A percentile compares a stretch with the other conserved stretches of the same genome.
These are phyloP conservation scores for Quercus lobata DNA, from an alignment of 331 rosid genomes.

Conservation along the genomic window DNA sequence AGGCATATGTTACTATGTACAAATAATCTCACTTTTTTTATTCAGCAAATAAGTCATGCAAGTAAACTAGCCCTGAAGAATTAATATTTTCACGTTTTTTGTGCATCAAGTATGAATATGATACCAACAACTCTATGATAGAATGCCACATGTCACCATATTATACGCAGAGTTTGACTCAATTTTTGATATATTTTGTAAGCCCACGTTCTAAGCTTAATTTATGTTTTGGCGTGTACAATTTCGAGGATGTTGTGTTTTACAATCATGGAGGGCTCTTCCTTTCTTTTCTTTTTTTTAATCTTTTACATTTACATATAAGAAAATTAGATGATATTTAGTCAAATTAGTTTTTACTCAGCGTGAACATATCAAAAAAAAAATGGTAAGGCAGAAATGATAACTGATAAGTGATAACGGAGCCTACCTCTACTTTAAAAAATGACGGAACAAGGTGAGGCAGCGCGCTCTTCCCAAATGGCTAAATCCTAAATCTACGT, in stretches of 20 bases:
- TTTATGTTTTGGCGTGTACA: neutral
- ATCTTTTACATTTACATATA: no score
- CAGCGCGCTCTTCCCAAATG: no score
- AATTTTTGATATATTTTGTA: neutral
- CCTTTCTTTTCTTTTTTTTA: no score
- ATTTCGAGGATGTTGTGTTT: neutral
- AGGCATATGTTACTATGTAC: neutral
- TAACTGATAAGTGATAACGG: no score
- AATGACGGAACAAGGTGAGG: no score
- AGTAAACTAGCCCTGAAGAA: slow-evolving; percentile 35
- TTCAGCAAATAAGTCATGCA: slow-evolving; percentile 10
- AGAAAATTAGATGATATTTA: no score
- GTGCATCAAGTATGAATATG: slow-evolving; percentile 9
- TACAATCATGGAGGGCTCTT: neutral
- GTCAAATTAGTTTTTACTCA: no score
- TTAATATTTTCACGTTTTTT: slow-evolving; percentile 16
- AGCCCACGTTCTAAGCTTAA: neutral
- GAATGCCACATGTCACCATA: neutral
- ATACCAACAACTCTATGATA: neutral
- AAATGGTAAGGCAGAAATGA: no score
- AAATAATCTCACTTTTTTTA: neutral
- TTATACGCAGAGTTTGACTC: no score
- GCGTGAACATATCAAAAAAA: no score
- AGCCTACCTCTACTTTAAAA: no score
- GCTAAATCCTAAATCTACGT: no score